Conservation (phyloP, 345 rosid species). For the Firmiana major region DNA sequence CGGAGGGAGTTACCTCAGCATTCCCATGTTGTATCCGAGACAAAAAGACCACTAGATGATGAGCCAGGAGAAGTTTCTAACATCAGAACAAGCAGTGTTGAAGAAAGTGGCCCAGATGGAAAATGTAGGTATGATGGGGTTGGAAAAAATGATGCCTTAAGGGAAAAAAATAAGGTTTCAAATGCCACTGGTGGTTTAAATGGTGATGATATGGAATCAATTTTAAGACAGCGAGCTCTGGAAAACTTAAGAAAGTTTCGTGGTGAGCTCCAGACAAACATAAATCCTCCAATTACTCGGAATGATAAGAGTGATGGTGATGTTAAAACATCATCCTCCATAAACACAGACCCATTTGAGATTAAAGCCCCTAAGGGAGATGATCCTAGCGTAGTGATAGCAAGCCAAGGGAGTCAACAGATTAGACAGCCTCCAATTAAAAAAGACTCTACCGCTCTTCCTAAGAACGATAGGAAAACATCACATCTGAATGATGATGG, state of each 20-base stretch:
- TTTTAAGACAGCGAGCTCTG: constrained; percentile 67
- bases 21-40: constrained; percentile 21
- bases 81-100: constrained; percentile 11
- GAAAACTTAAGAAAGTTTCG: constrained; percentile 71
- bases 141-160: constrained; percentile 15
- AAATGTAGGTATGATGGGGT: constrained; percentile 21
- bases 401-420: constrained; percentile 13
- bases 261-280: constrained; percentile 27
- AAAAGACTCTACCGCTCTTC: constrained; percentile 20
- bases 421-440: constrained; percentile 11
- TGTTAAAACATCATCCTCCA: constrained; percentile 16
- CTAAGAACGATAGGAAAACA: constrained; percentile 19
- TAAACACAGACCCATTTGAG: constrained; percentile 22
- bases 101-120: constrained; percentile 19
- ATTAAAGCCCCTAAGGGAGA: constrained; percentile 17
- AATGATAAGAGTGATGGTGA: constrained; percentile 21
- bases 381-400: constrained; percentile 16
- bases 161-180: constrained; percentile 25
- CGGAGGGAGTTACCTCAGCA: constrained; percentile 28
- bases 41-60: constrained; percentile 21
- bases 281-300: constrained; percentile 14
- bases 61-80: constrained; percentile 33
- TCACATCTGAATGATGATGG: constrained; percentile 16
- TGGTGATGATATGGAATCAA: constrained; percentile 55
- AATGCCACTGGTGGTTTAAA: constrained; percentile 17